Base-by-base conservation (phyloP, 1,284 basidiomycete genomes). In the Sphagnurus paluster region DNA sequence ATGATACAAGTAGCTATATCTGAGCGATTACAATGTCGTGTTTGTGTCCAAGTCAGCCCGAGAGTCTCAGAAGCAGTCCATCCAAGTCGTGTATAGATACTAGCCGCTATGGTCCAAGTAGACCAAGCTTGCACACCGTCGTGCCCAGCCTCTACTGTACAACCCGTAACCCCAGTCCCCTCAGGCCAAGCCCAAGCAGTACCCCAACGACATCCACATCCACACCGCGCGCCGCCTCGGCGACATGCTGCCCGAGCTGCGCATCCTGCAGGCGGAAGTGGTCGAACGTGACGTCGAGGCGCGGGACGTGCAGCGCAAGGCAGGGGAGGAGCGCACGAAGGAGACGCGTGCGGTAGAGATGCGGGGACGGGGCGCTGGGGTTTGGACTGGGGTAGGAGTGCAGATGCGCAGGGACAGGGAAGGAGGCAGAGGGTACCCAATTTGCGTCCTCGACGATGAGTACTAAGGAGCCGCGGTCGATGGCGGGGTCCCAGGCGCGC, bases 191-290 rank as follows among this genome's bases (percentile, higher is more conserved):
- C n/a, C n/a, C n/a, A n/a, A n/a, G n/a, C n/a, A n/a, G n/a, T n/a
- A n/a, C n/a, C n/a, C n/a, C n/a, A n/a, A n/a, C n/a, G n/a, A 26
- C 25, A 26, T 26, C 11, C 11, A 26, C 25, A 26, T 11, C 7
- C 25, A 26, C 11, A 11, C 25, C 25, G 25, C 25, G 25, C 11
- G 25, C 25, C 25, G 25, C 25, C 14, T 46, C 50, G n/a, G 48
- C 50, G 14, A 48, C 58, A 42, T 76, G 69, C 17, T 56, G 57
- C 2, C 72, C 36, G 5, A 73, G 57, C 45, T 72, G 67, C 5
- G 73, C 68, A 46, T 77, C 74, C 5, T 67, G 65, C 5, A 76
- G 54, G n/a, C 69, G 64, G 55, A 75, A 75, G 21, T 67, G 52
- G 38, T 68, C 66, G 41, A 74, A 76, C 6, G 66, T 69, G 23